Evolutionary conservation across 2,329 filamentous ascomycete species (phyloP), one percentile per base, ranked within the genome.

Genomic region (Podosphaera fusca): DNA sequence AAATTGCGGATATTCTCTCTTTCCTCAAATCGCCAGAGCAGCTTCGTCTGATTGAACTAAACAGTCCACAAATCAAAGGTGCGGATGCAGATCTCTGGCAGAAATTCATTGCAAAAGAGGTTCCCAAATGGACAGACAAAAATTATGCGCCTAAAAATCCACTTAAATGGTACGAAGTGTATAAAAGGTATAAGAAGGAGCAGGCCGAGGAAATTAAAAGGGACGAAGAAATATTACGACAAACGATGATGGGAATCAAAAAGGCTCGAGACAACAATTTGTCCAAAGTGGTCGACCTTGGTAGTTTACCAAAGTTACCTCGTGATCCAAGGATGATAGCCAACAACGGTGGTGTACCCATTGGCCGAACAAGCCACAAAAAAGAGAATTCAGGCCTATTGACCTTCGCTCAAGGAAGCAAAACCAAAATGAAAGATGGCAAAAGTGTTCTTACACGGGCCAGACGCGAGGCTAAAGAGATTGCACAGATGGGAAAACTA

Each of bases 91-190:
- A 88, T 63, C 72, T 90, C 60, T 95, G 90, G 90, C 70, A 80
- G 47, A 76, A 78, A 34, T 78, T 95, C 64, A 92, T 96, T 68
- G 77, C 79, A 55, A 79, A 81, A 53, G 81, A 95, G 64, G 85
- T 95, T 60, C 71, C 78, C 57, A 82, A 80, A 68, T 70, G 71
- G 61, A 73, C 81, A 47, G 71, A 72, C 51, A 80, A 84, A 65
- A 77, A 79, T 33, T 78, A 81, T 62, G 72, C 79, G 31, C 85
- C 85, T 0, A 74, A 75, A 57, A 76, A 86, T 60, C 79, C 82
- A 0, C 73, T 73, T 40, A 80, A 80, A 59, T 95, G 88, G 88
- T 80, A 82, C 66, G 80, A 83, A 57, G 75, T 94, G 12, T 95
- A 94, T 70, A 72, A 75, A 61, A 79, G 80, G 60, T 82, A 89